Base-by-base conservation (phyloP, 2,329 filamentous ascomycete species). In the Cladosporium phlei region DNA sequence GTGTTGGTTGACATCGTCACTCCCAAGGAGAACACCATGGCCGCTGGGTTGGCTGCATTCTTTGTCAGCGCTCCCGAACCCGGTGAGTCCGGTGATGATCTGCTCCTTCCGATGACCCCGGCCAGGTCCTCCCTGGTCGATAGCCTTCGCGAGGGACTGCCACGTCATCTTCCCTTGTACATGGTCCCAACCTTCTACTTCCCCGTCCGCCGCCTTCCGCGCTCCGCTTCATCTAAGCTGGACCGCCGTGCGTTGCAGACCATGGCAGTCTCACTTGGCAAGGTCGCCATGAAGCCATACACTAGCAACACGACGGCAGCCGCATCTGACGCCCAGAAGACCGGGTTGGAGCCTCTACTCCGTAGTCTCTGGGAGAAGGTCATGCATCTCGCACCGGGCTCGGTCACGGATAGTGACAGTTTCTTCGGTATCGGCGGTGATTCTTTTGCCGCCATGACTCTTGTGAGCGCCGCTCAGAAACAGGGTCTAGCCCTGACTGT, bases 361-460 rank as follows among this genome's bases (percentile, higher is more conserved):
- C 59, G 60, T 33, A 59, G 55, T 16, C 53, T 63, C 1, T 60
- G 64, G 5, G 60, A 57, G 34, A 53, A 54, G 0, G 58, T 65
- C 2, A 48, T 66, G 34, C 59, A 58, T 20, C 44, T 64, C 3
- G 48, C 56, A 25, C 5, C 53, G 7, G 60, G 42, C 33, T 45
- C 42, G 5, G 42, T 45, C 16, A 37, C 42, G 6, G 42, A 45
- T 4, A 60, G 67, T 32, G 66, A 68, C 45, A 69, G 63, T 44
- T 74, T 75, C 58, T 70, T 74, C 38, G 61, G 64, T 12, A 56
- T 74, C 1, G 72, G 72, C 11, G 72, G 72, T 14, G 70, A 74
- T 43, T 73, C 70, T 0, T 63, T 74, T 4, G 54, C 62, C 3
- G 72, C 71, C 0, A 74, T 75, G 68, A 63, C 62, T 29, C 60